phyloP scores from a whole-genome alignment of 2,329 filamentous ascomycete species.

The Ceratocystis ficicola region DNA sequence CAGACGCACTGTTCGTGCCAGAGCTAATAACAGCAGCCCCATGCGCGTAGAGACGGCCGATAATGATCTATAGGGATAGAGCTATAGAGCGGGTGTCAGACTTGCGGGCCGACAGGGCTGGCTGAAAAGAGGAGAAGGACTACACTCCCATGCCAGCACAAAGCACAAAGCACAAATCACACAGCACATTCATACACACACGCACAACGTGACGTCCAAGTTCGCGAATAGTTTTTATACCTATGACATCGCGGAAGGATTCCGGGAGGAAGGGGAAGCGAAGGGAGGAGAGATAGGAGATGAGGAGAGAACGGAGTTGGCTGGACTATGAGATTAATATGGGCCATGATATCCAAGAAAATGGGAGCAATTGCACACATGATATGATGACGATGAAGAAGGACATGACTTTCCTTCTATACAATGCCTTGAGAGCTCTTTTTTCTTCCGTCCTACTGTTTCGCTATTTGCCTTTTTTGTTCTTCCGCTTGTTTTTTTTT shows the following conservation, averaged over 20 bases:
- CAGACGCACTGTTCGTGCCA: background rate
- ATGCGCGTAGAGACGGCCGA: conserved; percentile 16
- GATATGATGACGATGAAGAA: background rate
- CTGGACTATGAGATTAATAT: conserved; percentile 2
- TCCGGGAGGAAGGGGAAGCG: too few relatives aligned
- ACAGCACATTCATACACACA: too few relatives aligned
- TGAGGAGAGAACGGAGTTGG: too few relatives aligned
- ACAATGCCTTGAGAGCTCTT: background rate
- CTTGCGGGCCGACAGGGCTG: background rate
- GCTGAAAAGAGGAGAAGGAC: conserved; percentile 1
- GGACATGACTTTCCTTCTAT: background rate
- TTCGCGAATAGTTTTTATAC: conserved; percentile 10
- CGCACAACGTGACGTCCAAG: background rate
- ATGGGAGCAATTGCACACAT: conserved; percentile 7
- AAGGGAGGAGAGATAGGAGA: too few relatives aligned
- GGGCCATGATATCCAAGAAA: conserved; percentile 11
- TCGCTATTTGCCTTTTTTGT: too few relatives aligned
- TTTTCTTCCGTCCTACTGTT: background rate
- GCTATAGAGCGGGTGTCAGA: too few relatives aligned
- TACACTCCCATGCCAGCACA: background rate
- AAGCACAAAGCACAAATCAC: too few relatives aligned
- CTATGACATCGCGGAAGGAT: background rate
- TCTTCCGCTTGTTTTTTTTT: background rate
- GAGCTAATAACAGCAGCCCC: conserved; percentile 18
- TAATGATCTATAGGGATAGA: background rate